Evolutionary conservation across 306 rosid genomes (phyloP), one percentile per base, ranked within the genome.

Genomic region (Fragaria iinumae): DNA sequence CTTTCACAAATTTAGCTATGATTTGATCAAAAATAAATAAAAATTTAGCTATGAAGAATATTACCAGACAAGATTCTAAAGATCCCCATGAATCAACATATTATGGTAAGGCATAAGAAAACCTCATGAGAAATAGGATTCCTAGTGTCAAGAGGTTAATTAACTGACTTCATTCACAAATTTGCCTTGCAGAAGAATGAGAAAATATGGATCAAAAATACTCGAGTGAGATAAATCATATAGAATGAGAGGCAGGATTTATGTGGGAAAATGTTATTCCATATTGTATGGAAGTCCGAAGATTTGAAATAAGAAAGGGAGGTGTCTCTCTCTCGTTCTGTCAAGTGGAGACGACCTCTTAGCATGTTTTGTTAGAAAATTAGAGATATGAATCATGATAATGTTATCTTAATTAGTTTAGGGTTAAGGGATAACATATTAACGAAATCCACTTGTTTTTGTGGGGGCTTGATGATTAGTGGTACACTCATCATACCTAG

Each of bases 391-490:
- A 53, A 34, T 76, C 44, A 52, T 52, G 59, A 16, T 21, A 36
- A 7, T 63, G 32, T 48, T 65, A 72, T 79, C 43, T 72, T 39
- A 20, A 18, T 11, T 20, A 39, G 23, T 50, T 48, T 48, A 64
- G 43, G 41, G 45, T 76, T 44, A 71, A 71, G 63, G 57, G 76
- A 52, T 52, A 52, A 72, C 65, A 79, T 73, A 29, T 8, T 41
- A 36, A 69, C 32, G 64, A 72, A 52, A 63, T 56, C 78, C 74
- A 55, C 78, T 83, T 25, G 74, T 38, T 13, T 32, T 23, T 48
- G 74, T 63, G 82, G 75, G 72, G 27, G 17, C 36, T 10, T 59
- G 36, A 59, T 55, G 62, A 55, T n/a, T 55, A n/a, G 27, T 11
- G 17, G 16, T 4, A 11, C 17, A 53, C 56, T 79, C 68, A 36